Evolutionary conservation across 2,329 filamentous ascomycete species (phyloP), one percentile per base, ranked within the genome.

Genomic region (Pestalotiopsis sp.): DNA sequence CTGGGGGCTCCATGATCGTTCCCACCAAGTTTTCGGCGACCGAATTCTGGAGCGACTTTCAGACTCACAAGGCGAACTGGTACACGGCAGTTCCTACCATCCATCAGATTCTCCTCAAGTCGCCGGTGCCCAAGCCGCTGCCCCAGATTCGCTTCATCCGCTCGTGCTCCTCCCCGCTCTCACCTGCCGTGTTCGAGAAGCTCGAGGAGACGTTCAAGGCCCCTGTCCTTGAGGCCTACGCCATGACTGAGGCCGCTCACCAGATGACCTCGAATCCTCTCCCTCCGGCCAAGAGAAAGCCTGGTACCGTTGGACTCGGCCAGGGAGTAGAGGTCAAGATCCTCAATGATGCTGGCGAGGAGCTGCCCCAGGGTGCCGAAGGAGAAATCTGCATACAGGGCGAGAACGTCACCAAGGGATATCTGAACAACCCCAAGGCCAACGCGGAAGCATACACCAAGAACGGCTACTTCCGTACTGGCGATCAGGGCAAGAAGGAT

Each of bases 21-120:
- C 93, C 93, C 2, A 75, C 85, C 66, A 92, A 91, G 76, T 97
- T 97, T 86, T 95, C 93, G 4, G 93, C 94, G 9, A 87, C 88
- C 1, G 90, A 93, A 23, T 97, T 97, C 82, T 97, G 94, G 94
- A 79, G 81, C 27, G 91, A 96, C 78, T 96, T 96, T 75, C 85
- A 85, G 73, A 83, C 86, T 5, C 86, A 94, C 83, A 85, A 89
- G 72, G 94, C 93, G 31, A 97, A 93, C 79, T 97, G 94, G 94
- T 97, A 96, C 82, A 96, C 93, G 0, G 94, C 94, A 1, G 94
- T 96, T n/a, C 94, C 94, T 1, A 97, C 94, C 0, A 97, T 97
- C 78, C 94, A 97, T 80, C 93, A 96, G 77, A 95, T 97, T 75
- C 85, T 97, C 4, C 89, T 97, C 69, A 93, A 92, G 81, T 90